Evolutionary conservation across 208 protist genomes (phyloP), one percentile per base, ranked within the genome.

Genomic region (Zelonia costaricensis): DNA sequence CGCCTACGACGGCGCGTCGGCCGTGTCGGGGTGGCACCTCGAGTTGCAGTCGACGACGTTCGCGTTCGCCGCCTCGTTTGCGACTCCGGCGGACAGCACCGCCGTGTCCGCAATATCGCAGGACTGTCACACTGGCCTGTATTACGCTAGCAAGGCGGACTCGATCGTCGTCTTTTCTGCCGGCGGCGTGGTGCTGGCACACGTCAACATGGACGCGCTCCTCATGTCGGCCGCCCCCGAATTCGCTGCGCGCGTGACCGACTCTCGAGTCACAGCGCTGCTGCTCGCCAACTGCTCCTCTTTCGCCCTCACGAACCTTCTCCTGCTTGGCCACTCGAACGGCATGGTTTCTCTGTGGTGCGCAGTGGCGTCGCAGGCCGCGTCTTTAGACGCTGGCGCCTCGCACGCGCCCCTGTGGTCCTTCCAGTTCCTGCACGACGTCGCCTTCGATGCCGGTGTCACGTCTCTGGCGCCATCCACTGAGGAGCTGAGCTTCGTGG

Each of bases 1-100:
- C 1, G 55, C 68, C 8, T 70, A 78, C 48, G 76, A 75, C 12
- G 20, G 46, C 13, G 68, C 22, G 2, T 58, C 67, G 8, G 44
- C 55, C 8, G 66, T 84, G 30, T 64, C 64, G 4, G 69, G 77
- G 5, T 92, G 85, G 85, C 80, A 83, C 35, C 49, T 86, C 18
- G 75, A 81, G 8, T 53, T 61, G 38, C 38, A 69, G 9, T 46
- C 46, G 36, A 64, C 62, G 4, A 77, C 67, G 33, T 80, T 86
- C 18, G 48, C 54, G 46, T 92, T 87, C 57, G 51, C 80, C 23
- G 40, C 49, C n/a, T 42, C 46, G 4, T 57, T 59, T 12, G 53
- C 52, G 16, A 31, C 62, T 10, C 39, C 47, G 13, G 57, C 60
- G 0, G 69, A 86, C 49, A 43, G 44, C 33, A 69, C 69, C 1